Percentiles rank a stretch among this genome's conserved stretches.
These are phyloP conservation scores for Suillus placidus DNA, from an alignment of 768 basidiomycete genomes.

Conservation along the genomic window DNA sequence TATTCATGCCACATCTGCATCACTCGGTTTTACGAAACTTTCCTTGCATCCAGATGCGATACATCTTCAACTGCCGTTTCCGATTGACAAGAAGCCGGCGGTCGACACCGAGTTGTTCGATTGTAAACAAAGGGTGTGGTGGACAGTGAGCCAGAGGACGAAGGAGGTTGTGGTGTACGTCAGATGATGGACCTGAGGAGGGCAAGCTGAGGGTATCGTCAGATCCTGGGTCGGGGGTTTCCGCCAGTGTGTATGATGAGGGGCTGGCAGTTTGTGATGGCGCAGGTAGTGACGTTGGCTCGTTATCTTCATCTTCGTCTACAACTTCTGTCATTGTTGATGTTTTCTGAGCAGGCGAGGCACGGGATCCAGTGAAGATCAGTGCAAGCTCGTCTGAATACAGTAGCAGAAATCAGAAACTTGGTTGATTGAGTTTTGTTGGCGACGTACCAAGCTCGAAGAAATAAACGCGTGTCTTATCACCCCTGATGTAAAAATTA, in stretches of 20 bases:
- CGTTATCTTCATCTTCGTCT: constrained; percentile 35
- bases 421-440: neutral
- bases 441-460: constrained; percentile 73
- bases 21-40: constrained; percentile 61
- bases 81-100: constrained; percentile 89
- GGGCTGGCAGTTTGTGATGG: constrained; percentile 6
- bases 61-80: constrained; percentile 96
- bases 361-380: constrained; percentile 70
- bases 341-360: constrained; percentile 36
- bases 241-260: constrained; percentile 15
- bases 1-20: neutral
- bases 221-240: constrained; percentile 4
- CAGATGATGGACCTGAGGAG: constrained; percentile 4
- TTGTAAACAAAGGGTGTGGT: constrained; percentile 68
- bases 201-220: neutral
- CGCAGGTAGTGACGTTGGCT: constrained; percentile 5
- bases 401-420: neutral
- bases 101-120: constrained; percentile 88
- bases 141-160: constrained; percentile 26
- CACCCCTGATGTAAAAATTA: constrained; percentile 95
- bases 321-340: constrained; percentile 35
- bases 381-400: constrained; percentile 72
- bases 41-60: constrained; percentile 93
- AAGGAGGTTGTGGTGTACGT: constrained; percentile 44
- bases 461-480: constrained; percentile 97